phyloP scores from a whole-genome alignment of 768 basidiomycete species.

The Lenzites betulinus region DNA sequence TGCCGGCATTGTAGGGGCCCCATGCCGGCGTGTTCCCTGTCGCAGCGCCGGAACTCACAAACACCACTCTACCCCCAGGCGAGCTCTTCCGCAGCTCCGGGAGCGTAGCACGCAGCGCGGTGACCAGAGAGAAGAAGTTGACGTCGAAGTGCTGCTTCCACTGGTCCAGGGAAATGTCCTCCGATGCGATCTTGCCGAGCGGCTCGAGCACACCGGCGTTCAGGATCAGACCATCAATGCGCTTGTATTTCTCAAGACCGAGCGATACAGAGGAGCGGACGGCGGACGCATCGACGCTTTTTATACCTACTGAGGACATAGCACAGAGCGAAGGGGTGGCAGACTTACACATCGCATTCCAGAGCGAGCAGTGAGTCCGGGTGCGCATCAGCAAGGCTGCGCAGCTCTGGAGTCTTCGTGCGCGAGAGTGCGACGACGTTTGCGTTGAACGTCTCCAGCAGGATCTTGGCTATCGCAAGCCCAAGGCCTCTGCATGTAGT shows the following conservation, averaged over 20 bases:
- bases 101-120: constrained; percentile 63
- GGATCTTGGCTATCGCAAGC: constrained; percentile 68
- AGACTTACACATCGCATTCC: constrained; percentile 76
- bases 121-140: constrained; percentile 86
- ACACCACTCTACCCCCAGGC: constrained; percentile 66
- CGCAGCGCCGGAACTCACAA: constrained; percentile 87
- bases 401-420: constrained; percentile 63
- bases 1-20: constrained; percentile 82
- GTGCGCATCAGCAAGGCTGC: constrained; percentile 46
- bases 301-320: constrained; percentile 30
- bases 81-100: constrained; percentile 67
- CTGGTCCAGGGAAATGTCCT: constrained; percentile 48
- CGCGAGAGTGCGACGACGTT: constrained; percentile 80
- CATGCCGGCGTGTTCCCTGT: constrained; percentile 66
- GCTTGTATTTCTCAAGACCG: constrained; percentile 55
- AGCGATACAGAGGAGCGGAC: constrained; percentile 56
- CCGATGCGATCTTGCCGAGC: constrained; percentile 56
- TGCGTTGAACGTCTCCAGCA: constrained; percentile 63
- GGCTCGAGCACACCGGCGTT: constrained; percentile 85
- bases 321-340: not conserved
- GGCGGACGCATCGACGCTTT: constrained; percentile 59
- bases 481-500: constrained; percentile 60
- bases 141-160: constrained; percentile 81
- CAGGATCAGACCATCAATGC: constrained; percentile 76
- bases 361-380: constrained; percentile 49